Evolutionary conservation across 345 rosid species (phyloP).

Genomic region (Murraya paniculata): DNA sequence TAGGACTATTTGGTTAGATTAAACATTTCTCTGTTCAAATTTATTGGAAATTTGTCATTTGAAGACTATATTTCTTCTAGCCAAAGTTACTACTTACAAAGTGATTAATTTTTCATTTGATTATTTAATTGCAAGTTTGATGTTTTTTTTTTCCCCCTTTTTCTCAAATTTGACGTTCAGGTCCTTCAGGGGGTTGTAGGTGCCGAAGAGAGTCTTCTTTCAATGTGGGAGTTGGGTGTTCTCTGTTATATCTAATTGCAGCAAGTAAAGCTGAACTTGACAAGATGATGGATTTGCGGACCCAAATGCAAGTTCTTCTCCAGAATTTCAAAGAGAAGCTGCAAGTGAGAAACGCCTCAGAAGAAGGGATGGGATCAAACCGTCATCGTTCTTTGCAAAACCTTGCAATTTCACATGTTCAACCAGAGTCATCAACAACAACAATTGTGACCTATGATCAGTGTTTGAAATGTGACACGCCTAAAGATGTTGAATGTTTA

Average conservation of each 20-base stretch:
- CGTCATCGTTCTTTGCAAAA: slow-evolving; percentile 1
- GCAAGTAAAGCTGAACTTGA: slow-evolving; percentile 57
- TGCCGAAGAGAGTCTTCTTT: slow-evolving; percentile 30
- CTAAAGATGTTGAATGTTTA: slow-evolving; percentile 26
- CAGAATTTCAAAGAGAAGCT: slow-evolving; percentile 33
- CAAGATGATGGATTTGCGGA: slow-evolving; percentile 45
- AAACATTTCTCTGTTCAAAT: too few relatives aligned
- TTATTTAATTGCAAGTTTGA: background rate
- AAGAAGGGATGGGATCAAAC: slow-evolving; percentile 30
- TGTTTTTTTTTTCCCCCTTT: background rate
- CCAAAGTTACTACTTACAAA: background rate
- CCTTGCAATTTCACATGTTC: slow-evolving; percentile 15
- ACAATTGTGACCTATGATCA: slow-evolving; percentile 19
- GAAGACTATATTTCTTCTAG: too few relatives aligned
- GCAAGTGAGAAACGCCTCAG: slow-evolving; percentile 12
- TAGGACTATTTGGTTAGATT: too few relatives aligned
- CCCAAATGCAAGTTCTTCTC: slow-evolving; percentile 52
- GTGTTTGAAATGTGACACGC: slow-evolving; percentile 24
- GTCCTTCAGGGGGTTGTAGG: slow-evolving; percentile 29
- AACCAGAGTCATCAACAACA: slow-evolving; percentile 30
- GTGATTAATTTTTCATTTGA: background rate
- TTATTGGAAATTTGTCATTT: too few relatives aligned
- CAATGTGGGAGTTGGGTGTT: slow-evolving; percentile 52
- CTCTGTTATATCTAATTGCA: slow-evolving; percentile 48
- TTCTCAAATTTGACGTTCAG: slow-evolving; percentile 20